Evolutionary conservation across 1,139 yeast genomes (phyloP), one percentile per base, ranked within the genome.

Genomic region (Geotrichum fermentans): DNA sequence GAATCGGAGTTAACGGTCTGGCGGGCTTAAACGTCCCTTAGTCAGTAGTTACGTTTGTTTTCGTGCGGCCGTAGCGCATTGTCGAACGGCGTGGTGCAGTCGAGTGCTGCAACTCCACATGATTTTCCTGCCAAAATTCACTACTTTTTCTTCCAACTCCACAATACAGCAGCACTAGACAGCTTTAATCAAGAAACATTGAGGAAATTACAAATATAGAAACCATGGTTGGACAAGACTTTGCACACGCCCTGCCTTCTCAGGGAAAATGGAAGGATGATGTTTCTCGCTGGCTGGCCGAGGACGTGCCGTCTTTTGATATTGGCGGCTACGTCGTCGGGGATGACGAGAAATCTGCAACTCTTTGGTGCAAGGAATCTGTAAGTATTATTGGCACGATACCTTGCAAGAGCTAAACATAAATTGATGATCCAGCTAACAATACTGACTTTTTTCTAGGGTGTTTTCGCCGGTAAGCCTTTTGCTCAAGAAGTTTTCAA

Each of bases 281-380:
- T 55, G 79, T 90, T 55, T 79, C 89, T 13, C 74, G 71, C 39
- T 90, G 86, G 81, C 72, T 90, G 22, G 72, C 77, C 3, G 97
- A 90, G 62, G 97, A 90, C 62, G 94, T 85, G 4, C 97, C 97
- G 1, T 81, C 95, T 0, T 90, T 90, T 61, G 97, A 90, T 65
- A 85, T 82, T 58, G 97, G 97, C 34, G 97, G 96, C 2, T 88
- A 71, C 62, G 97, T 90, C 1, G 97, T 90, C n/a, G 97, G 97
- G 5, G 75, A 77, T 52, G 82, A 75, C 47, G 61, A 59, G 8
- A 86, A 86, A 62, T 73, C 80, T 1, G 97, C 95, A 1, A 80
- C 87, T 1, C 73, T 90, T 40, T 83, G 78, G 67, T 84, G 94
- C 74, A 90, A 90, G 67, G 84, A 84, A 55, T 69, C 69, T 17